A percentile compares a stretch with the other conserved stretches of the same genome.
phyloP scores from a whole-genome alignment of 1,139 yeast species.

The Pichia sp. region DNA sequence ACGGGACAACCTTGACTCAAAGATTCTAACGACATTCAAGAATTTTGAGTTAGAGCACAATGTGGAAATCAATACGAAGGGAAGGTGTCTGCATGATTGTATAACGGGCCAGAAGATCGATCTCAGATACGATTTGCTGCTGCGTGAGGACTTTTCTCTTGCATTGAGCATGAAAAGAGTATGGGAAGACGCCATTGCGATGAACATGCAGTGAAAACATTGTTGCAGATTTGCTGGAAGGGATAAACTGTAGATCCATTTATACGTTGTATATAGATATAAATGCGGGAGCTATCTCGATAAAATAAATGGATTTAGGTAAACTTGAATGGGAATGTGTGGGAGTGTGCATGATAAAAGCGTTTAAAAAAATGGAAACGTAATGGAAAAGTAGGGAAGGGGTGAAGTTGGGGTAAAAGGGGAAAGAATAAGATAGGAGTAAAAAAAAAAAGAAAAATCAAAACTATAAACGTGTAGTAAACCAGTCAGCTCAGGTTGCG shows the following conservation, averaged over 20 bases:
- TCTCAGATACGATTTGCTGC: background rate
- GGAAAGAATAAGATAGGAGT: background rate
- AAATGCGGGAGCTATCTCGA: background rate
- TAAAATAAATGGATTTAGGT: background rate
- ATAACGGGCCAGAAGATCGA: background rate
- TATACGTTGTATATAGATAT: background rate
- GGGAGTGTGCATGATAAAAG: background rate
- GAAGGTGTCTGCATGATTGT: background rate
- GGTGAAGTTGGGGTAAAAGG: no score
- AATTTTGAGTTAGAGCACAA: constrained; percentile 3
- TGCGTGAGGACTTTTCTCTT: constrained; percentile 8
- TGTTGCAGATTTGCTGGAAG: background rate
- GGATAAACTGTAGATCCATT: background rate
- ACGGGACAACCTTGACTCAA: background rate
- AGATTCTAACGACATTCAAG: background rate
- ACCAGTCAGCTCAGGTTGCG: background rate
- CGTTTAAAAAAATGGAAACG: background rate
- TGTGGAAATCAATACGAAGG: background rate
- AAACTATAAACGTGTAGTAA: constrained; percentile 2
- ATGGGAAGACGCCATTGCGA: constrained; percentile 2
- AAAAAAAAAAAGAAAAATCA: background rate
- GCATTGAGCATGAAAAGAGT: constrained; percentile 15
- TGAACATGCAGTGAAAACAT: background rate
- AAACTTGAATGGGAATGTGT: background rate
- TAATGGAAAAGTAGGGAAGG: background rate